These are phyloP conservation scores for Colletotrichum endophyticum DNA, from an alignment of 2,329 filamentous ascomycete species.

Conservation along the genomic window DNA sequence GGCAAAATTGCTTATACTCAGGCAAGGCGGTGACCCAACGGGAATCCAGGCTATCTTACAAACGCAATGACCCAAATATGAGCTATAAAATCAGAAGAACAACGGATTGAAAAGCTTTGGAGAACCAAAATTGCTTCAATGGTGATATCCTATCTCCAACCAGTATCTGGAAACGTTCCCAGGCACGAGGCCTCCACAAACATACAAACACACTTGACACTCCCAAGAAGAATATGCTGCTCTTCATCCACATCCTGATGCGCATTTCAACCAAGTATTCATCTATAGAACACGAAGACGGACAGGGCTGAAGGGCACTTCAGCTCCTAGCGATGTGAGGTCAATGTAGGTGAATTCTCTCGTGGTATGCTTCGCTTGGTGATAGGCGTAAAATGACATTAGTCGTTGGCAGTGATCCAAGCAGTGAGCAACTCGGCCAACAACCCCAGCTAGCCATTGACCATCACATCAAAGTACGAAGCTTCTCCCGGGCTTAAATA, in stretches of 20 bases:
- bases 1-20: not conserved
- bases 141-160: not conserved
- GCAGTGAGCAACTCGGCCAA: not conserved
- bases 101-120: not conserved
- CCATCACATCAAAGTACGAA: not conserved
- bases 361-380: not conserved
- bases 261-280: not conserved
- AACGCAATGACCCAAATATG: not conserved
- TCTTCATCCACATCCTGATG: not conserved
- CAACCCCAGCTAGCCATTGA: not conserved
- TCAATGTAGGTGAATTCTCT: not conserved
- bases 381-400: rapidly evolving
- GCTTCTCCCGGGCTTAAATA: not conserved
- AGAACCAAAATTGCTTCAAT: not conserved
- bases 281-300: not conserved
- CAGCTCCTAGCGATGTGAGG: not conserved
- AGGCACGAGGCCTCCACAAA: not conserved
- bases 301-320: not conserved
- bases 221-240: not conserved
- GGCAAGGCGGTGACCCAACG: not conserved
- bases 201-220: not conserved
- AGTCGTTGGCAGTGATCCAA: rapidly evolving
- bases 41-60: not conserved
- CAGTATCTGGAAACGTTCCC: not conserved
- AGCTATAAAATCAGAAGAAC: not conserved